Evolutionary conservation across 371 early-diverging fungal species (phyloP), one percentile per base, ranked within the genome.

Genomic region (Saksenaea vasiformis): DNA sequence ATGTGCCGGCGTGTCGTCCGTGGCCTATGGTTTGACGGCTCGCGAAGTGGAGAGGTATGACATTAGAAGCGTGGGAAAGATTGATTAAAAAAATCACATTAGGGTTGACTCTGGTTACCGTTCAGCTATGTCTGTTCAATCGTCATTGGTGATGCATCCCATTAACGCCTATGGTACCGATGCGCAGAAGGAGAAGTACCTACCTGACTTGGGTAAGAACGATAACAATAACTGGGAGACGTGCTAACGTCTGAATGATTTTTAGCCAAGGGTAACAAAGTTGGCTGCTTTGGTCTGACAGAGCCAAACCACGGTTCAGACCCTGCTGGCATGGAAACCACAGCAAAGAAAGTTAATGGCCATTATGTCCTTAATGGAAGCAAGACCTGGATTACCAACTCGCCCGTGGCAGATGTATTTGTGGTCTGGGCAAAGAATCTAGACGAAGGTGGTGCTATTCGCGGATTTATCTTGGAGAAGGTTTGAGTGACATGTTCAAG

Each of bases 301-400:
- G 99, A 98, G 76, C 99, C 99, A 53, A 95, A 98, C 82, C 96
- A 96, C 73, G 99, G 98, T n/a, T 91, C 92, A 34, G 99, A 98
- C 76, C 98, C 98, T 3, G 90, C 82, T 15, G 80, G 91, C 47
- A 97, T 98, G 98, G 96, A 97, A 73, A 96, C 98, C 13, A 85
- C 78, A 7, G 98, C 98, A 38, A 78, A 78, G 58, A 90, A 90
- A 68, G 85, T 83, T 38, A 87, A 89, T 59, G 92, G 91, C 28
- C 80, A 81, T 36, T 98, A 91, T 74, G 84, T 95, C 11, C 60
- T 98, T 55, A 91, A 87, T 60, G 98, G 98, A 1, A 83, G 92
- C 79, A 98, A 98, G 85, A 96, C 95, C 37, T 98, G 99, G 99
- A 98, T 98, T 77, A 96, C 99, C 64, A 96, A 97, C 86, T 93